Base-by-base conservation (phyloP, 495 filamentous ascomycete species). In the Hyaloscypha variabilis region DNA sequence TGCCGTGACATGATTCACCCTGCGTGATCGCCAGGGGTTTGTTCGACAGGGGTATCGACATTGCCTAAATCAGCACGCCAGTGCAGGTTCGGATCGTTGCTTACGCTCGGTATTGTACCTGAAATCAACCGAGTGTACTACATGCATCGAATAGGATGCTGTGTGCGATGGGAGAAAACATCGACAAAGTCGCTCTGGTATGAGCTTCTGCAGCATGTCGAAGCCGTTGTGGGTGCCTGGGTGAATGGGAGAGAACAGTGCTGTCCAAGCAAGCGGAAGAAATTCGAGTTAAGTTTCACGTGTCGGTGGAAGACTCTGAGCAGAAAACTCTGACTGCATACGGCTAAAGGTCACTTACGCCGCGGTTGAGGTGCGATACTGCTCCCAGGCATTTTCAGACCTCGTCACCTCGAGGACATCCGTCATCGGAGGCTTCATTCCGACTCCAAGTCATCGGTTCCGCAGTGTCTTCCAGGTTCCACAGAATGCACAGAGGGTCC, bases 21-120 rank as follows among this genome's bases (percentile, higher is more conserved):
- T 57, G 59, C 59, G 25, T 31, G 59, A 61, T 61, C 59, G 36
- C 42, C 59, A 61, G 59, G 58, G 59, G 36, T 50, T 17, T 30
- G 36, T 26, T 8, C 31, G 59, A 36, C 57, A 60, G 30, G 34
- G 57, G 21, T 2, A 28, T 17, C 21, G 2, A 24, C 31, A 50
- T 52, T 19, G 25, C 49, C 54, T 34, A 29, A 57, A 57, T 30
- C 6, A 8, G 39, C 39, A 4, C 11, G 39, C 39, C 8, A 46
- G 39, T 13, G 17, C 39, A 46, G 17, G 11, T 46, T 19, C 39
- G 17, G 39, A 3, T 17, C 39, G 39, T 19, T 46, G 39, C 11
- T 4, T 46, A 46, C 39, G 11, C 13, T 46, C 6, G 13, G 13
- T 6, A 1, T 17, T 19, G 13, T 14, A 17, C 39, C 39, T 46